These are phyloP conservation scores for Aspergillus chevalieri DNA, from an alignment of 2,329 filamentous ascomycete species.

Conservation along the genomic window DNA sequence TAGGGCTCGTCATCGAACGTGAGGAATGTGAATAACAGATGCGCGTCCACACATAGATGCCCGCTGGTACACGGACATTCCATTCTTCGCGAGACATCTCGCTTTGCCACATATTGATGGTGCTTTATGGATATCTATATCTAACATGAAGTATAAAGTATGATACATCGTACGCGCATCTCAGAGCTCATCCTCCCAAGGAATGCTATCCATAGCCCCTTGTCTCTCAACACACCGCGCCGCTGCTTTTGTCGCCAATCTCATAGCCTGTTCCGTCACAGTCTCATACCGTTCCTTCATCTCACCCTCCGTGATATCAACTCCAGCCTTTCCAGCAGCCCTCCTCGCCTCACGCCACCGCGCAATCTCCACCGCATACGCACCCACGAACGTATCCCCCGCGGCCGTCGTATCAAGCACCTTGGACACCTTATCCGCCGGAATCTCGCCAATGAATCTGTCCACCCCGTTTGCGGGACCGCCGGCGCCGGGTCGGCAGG, in stretches of 20 bases:
- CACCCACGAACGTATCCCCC: conserved; percentile 89
- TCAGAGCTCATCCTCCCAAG: conserved; percentile 41
- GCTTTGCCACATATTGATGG: too few relatives aligned
- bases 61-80: too few relatives aligned
- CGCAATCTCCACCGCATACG: conserved; percentile 70
- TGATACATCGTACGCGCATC: neutral
- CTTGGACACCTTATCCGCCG: conserved; percentile 59
- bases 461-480: conserved; percentile 24
- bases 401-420: conserved; percentile 93
- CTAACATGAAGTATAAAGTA: too few relatives aligned
- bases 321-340: conserved; percentile 48
- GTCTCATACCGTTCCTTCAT: conserved; percentile 32
- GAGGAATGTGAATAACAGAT: too few relatives aligned
- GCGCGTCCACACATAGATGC: too few relatives aligned
- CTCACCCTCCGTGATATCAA: conserved; percentile 28
- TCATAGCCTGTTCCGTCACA: conserved; percentile 42
- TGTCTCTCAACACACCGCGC: conserved; percentile 40
- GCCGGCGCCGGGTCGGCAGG: conserved; percentile 36
- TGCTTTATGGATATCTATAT: too few relatives aligned
- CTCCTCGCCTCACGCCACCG: conserved; percentile 38
- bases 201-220: conserved; percentile 46
- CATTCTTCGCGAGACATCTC: too few relatives aligned
- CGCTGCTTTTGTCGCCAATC: conserved; percentile 38
- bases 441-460: conserved; percentile 40
- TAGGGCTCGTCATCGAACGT: too few relatives aligned